These are phyloP conservation scores for Coccinonectria pachysandricola DNA, from an alignment of 2,329 filamentous ascomycete species.

Conservation along the genomic window DNA sequence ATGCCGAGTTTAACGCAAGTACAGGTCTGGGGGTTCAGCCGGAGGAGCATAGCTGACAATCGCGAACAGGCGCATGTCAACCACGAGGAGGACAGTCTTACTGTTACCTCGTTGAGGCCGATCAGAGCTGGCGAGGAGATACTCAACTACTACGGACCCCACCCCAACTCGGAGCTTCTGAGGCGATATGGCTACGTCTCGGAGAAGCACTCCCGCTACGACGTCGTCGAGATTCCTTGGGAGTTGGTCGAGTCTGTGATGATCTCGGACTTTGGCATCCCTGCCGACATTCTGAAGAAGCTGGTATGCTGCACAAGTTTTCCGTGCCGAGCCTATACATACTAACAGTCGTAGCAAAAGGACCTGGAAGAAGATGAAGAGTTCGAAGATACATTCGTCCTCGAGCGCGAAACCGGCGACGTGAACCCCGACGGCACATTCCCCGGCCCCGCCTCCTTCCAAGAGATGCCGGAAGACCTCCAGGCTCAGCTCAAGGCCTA, in stretches of 20 bases:
- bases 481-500: conserved; percentile 39
- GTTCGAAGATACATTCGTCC: conserved; percentile 64
- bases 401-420: conserved; percentile 46
- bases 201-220: conserved; percentile 62
- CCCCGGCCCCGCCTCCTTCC: conserved; percentile 25
- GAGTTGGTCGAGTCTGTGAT: conserved; percentile 41
- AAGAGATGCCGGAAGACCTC: conserved; percentile 39
- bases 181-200: conserved; percentile 85
- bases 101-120: conserved; percentile 59
- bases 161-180: conserved; percentile 73
- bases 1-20: conserved; percentile 73
- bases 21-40: background rate
- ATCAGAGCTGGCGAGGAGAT: conserved; percentile 67
- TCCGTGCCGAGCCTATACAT: background rate
- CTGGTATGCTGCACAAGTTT: conserved; percentile 25
- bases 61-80: conserved; percentile 44
- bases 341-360: conserved; percentile 25
- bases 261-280: conserved; percentile 27
- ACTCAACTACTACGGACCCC: conserved; percentile 80
- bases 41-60: conserved; percentile 4
- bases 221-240: conserved; percentile 71
- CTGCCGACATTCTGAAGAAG: conserved; percentile 29
- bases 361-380: conserved; percentile 54
- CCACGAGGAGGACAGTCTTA: conserved; percentile 45
- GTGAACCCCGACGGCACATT: conserved; percentile 39